Evolutionary conservation across 1,284 basidiomycete species (phyloP).

Genomic region (Pyrrhoderma lamaoense): DNA sequence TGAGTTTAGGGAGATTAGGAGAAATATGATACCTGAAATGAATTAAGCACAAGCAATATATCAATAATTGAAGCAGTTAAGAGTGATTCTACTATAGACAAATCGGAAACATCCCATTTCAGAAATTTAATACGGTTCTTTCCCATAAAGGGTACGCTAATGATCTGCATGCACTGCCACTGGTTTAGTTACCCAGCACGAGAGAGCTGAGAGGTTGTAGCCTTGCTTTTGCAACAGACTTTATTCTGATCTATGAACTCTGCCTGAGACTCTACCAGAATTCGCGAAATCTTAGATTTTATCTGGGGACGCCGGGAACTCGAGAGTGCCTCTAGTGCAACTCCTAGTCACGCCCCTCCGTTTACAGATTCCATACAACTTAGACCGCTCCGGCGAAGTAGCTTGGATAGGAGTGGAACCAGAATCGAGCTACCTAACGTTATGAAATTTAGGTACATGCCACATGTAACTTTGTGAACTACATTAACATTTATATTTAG

Average conservation of each 20-base stretch:
- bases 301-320: conserved; percentile 5
- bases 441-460: conserved; percentile 18
- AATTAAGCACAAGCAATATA: too few relatives aligned
- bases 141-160: too few relatives aligned
- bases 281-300: neutral
- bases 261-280: neutral
- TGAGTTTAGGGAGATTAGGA: too few relatives aligned
- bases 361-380: conserved; percentile 13
- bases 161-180: too few relatives aligned
- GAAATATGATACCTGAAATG: too few relatives aligned
- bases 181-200: too few relatives aligned
- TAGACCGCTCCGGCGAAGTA: conserved; percentile 1
- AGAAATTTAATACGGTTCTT: too few relatives aligned
- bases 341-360: neutral
- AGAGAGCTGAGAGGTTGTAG: too few relatives aligned
- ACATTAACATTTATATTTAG: conserved; percentile 24
- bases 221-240: neutral
- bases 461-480: neutral
- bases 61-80: too few relatives aligned
- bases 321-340: neutral
- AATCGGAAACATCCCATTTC: too few relatives aligned
- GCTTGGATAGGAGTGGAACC: neutral
- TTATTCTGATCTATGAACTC: neutral
- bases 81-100: too few relatives aligned
- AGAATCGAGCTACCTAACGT: neutral